Conservation (phyloP, 495 filamentous ascomycete genomes). For the Lasiosphaeria ovina region DNA sequence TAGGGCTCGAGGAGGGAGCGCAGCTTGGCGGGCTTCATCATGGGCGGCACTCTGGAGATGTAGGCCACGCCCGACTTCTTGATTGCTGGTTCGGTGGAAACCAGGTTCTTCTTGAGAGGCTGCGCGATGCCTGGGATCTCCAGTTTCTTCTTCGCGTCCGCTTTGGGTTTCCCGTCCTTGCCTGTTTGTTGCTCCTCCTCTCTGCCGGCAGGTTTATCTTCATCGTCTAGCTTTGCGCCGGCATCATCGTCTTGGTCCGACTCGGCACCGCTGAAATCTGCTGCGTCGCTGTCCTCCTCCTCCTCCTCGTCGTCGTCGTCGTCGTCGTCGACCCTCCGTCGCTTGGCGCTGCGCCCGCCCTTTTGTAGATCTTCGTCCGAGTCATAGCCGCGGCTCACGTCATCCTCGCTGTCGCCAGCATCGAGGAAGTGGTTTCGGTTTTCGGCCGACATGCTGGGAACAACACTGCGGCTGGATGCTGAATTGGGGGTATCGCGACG, state of each 20-base stretch:
- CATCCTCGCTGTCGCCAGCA: conserved; percentile 64
- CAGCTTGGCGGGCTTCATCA: conserved; percentile 85
- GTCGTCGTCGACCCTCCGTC: conserved; percentile 55
- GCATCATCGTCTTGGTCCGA: conserved; percentile 22
- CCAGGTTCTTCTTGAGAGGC: conserved; percentile 59
- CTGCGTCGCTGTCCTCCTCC: conserved; percentile 22
- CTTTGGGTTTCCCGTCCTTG: conserved; percentile 21
- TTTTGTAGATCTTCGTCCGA: conserved; percentile 70
- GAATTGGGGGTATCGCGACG: no score
- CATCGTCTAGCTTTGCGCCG: conserved; percentile 5
- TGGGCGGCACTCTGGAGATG: conserved; percentile 86
- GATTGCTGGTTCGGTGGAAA: conserved; percentile 54
- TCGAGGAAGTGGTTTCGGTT: conserved; percentile 78
- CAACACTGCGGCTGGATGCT: not conserved
- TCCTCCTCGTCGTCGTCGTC: conserved; percentile 3
- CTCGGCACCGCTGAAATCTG: conserved; percentile 33
- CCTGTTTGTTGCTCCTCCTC: conserved; percentile 19
- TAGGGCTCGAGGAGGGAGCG: conserved; percentile 74
- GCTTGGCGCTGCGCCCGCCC: conserved; percentile 62
- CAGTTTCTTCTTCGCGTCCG: conserved; percentile 12
- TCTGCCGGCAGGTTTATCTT: conserved; percentile 25
- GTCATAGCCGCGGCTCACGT: conserved; percentile 61
- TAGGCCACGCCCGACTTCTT: conserved; percentile 79
- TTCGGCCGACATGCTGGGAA: conserved; percentile 56
- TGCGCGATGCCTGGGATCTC: conserved; percentile 47